Evolutionary conservation across 202 grass and related monocot genomes (phyloP), one percentile per base, ranked within the genome.

Genomic region (Digitaria exilis): DNA sequence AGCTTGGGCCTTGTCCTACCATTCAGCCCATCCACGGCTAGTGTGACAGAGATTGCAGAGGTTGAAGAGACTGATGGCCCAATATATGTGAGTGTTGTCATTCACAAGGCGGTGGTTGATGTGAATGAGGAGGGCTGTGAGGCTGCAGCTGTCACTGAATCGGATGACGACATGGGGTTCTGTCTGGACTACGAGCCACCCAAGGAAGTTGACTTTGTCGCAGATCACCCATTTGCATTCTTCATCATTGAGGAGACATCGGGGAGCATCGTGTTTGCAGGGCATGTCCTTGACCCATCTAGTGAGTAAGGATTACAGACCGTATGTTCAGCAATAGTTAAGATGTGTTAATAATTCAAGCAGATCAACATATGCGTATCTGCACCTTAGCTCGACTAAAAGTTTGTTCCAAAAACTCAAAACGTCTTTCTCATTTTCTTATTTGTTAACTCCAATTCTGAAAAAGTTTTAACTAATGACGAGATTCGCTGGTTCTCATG

Each of bases 221-320:
- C 82, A 0, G 71, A 84, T 55, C 82, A 76, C 18, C 82, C 82
- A 4, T 84, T 77, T 45, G 22, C 22, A 1, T 83, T 76, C 71
- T 56, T 84, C 25, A 84, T 76, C 16, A 37, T 57, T 9, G 71
- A 84, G 25, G 71, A 35, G 30, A 76, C 4, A 26, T 18, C 26
- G 0, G 70, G 58, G 4, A 16, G 9, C 16, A 16, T 84, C 26
- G 26, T 84, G 0, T 84, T 84, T 25, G n/a, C 46, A n/a, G 81
- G 70, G n/a, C 60, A 76, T 41, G 61, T 84, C 21, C 34, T 52
- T 6, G 62, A 84, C n/a, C 77, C 63, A 32, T 51, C 69, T 12
- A 31, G 4, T 25, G 69, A 73, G 18, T 21, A 43, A 34, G 32
- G 32, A 34, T 34, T 4, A 34, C 3, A 2, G 4, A 34, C 32